Base-by-base conservation (phyloP, 2,329 filamentous ascomycete genomes). In the Fusarium nisikadoi region DNA sequence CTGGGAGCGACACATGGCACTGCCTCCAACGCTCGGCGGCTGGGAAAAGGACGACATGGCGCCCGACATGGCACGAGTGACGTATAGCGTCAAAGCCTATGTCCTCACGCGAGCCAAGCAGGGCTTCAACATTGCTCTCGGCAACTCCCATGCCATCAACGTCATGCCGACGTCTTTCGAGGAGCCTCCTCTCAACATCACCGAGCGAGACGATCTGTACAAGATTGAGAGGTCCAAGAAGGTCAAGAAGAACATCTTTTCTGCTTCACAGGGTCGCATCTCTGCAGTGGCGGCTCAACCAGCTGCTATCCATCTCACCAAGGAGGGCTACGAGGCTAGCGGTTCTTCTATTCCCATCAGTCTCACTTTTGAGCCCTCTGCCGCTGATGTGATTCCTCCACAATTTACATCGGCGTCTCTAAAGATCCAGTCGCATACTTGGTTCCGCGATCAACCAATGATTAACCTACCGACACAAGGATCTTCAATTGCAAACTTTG, bases 21-120 rank as follows among this genome's bases (percentile, higher is more conserved):
- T 77, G 17, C 75, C 75, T 13, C 67, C 75, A 1, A 75, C 63
- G 1, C 50, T 76, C 11, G 67, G 75, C 1, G 58, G 52, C 14
- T 76, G 75, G 75, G 72, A 74, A 8, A 75, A 66, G 6, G 69
- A 76, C 6, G 75, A 77, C 11, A 64, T 77, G 56, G 62, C 68
- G 8, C 70, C 72, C 0, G 53, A 62, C 0, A 67, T 74, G 61
- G 65, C 73, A 3, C 61, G 56, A 25, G 56, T 76, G 27, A 67
- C 47, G 23, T 76, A 76, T 35, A 63, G 66, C 45, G 35, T 76
- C 55, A 66, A 62, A 41, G 65, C 65, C 6, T 60, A 67, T 12
- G 56, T 76, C 2, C 46, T 74, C 2, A 53, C 31, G 1, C 36
- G 62, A 20, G 35, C 65, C 8, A 63, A 57, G 41, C 53, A 64